Base-by-base conservation (phyloP, 306 rosid species). In the Parietaria judaica region DNA sequence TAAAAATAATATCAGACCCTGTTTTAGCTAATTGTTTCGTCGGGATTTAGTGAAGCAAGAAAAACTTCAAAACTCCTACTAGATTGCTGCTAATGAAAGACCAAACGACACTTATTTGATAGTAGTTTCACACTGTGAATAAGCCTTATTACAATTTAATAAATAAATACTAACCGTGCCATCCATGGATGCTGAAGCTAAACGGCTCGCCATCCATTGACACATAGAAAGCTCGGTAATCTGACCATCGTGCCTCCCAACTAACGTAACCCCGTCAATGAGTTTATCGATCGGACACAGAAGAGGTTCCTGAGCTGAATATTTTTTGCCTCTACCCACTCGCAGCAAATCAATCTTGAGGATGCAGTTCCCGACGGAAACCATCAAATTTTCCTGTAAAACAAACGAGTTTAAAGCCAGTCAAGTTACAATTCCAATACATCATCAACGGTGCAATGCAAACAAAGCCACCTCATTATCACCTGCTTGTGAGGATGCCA, bases 401-500 rank as follows among this genome's bases (percentile, higher is more conserved):
- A 51, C 4, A 56, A 54, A 51, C 4, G 49, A 54, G 15, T 17
- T 49, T n/a, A 36, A 54, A 5, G 45, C 9, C 31, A 53, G 41
- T 44, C 78, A 79, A 69, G 61, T 48, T 57, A 64, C 65, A 63
- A 31, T 54, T 45, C 37, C 37, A 4, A 36, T 14, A 11, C 4
- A 15, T 59, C 38, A 43, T 51, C 56, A 57, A 23, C 31, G 31
- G 31, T 23, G 79, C 58, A 50, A 61, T 35, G 47, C 34, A 10
- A 56, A 58, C 45, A 14, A 61, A 60, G 35, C 54, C 65, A 31
- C 9, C 9, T 48, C 8, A 14, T 2, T 54, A n/a, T 79, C 81
- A 85, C 92, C 80, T 82, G 92, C 73, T 85, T 85, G 79, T 82
- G 92, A 64, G 88, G 88, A 72, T 85, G 92, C 92, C 92, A 85